Evolutionary conservation across 2,329 filamentous ascomycete genomes (phyloP).

Genomic region (Aspergillus calidoustus): DNA sequence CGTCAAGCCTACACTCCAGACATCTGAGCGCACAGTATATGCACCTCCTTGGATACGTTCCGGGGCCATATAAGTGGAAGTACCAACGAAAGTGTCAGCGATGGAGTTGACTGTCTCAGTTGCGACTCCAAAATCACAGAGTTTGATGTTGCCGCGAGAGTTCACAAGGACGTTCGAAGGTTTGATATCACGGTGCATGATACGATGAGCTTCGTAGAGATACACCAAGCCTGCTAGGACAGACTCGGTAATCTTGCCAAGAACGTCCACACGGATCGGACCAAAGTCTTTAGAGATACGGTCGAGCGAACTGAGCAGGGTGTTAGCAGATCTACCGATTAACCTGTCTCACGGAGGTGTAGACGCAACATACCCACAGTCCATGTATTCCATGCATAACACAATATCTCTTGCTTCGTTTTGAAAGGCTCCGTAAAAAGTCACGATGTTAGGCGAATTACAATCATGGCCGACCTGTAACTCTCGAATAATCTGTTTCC

Average conservation of each 20-base stretch:
- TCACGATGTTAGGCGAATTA: conserved; percentile 95
- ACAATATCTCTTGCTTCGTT: conserved; percentile 97
- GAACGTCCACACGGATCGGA: conserved; percentile 90
- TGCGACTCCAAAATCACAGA: conserved; percentile 98
- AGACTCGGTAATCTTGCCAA: conserved; percentile 97
- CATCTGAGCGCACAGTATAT: conserved; percentile 97
- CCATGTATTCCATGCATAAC: conserved; percentile 99
- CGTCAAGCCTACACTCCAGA: conserved; percentile 95
- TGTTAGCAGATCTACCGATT: conserved; percentile 22
- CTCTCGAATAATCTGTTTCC: conserved; percentile 95
- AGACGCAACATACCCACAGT: conserved; percentile 78
- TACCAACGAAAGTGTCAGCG: conserved; percentile 96
- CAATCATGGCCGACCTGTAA: conserved; percentile 98
- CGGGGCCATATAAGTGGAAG: conserved; percentile 98
- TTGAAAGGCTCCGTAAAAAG: conserved; percentile 95
- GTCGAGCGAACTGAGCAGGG: conserved; percentile 70
- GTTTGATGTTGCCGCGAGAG: conserved; percentile 90
- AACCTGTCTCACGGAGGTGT: neutral
- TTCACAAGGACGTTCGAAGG: conserved; percentile 97
- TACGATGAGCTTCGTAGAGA: conserved; percentile 91
- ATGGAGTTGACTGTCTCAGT: conserved; percentile 97
- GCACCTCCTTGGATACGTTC: conserved; percentile 96
- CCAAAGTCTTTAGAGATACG: conserved; percentile 93
- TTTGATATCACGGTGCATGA: conserved; percentile 99
- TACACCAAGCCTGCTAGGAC: conserved; percentile 93